These are phyloP conservation scores for Acmispon strigosus DNA, from an alignment of 306 rosid genomes.

Conservation along the genomic window DNA sequence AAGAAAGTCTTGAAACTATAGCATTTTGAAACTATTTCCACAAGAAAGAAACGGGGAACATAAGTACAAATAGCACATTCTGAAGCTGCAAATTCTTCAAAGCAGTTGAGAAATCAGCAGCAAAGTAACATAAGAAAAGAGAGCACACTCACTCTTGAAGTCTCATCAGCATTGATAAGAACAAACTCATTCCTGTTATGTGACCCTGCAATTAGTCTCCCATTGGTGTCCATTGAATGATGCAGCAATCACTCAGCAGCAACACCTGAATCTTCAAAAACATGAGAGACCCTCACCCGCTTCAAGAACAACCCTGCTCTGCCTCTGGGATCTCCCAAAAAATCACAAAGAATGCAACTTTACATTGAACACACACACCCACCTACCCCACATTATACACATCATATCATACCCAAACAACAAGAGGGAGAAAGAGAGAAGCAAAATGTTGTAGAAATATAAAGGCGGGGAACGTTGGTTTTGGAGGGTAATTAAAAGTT, in stretches of 20 bases:
- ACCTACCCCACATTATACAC: slow-evolving; percentile 27
- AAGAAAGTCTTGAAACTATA: too few species aligned
- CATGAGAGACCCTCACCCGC: slow-evolving; percentile 16
- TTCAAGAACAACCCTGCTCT: slow-evolving; percentile 14
- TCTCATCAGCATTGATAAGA: slow-evolving; percentile 77
- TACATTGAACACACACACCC: neutral
- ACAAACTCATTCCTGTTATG: slow-evolving; percentile 78
- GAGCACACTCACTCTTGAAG: slow-evolving; percentile 53
- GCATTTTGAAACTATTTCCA: too few species aligned
- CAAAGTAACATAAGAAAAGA: neutral
- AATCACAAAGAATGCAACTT: slow-evolving; percentile 23
- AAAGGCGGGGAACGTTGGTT: neutral
- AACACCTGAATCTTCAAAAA: slow-evolving; percentile 24
- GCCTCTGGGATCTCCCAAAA: slow-evolving; percentile 15
- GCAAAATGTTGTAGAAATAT: neutral
- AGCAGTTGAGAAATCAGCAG: too few species aligned
- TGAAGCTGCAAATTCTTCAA: slow-evolving; percentile 11
- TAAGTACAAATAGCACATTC: neutral
- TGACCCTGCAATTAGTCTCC: slow-evolving; percentile 67
- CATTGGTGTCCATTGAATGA: slow-evolving; percentile 53
- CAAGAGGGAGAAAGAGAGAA: slow-evolving; percentile 13
- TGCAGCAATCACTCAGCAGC: slow-evolving; percentile 4
- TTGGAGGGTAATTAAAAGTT: slow-evolving; percentile 15
- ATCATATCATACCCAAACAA: neutral
- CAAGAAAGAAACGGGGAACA: neutral